Conservation (phyloP, 768 basidiomycete species). For the Suillus ampliporus region DNA sequence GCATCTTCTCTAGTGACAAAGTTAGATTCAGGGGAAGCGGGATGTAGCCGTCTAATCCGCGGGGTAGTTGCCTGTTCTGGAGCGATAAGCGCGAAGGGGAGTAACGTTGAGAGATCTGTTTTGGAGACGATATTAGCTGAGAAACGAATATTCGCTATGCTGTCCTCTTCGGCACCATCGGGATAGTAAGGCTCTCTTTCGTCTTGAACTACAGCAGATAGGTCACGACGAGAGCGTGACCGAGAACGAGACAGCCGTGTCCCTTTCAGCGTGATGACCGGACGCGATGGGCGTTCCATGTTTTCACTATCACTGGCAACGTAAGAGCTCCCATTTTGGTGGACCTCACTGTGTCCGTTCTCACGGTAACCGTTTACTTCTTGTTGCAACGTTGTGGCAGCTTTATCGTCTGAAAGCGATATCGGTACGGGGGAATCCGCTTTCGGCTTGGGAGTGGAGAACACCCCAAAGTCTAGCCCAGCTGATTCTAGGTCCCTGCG, state of each 20-base stretch:
- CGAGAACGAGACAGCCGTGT: constrained; percentile 62
- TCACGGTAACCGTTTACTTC: constrained; percentile 34
- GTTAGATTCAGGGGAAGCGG: constrained; percentile 27
- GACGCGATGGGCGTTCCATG: constrained; percentile 64
- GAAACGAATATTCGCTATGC: constrained; percentile 77
- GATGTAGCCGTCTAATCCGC: constrained; percentile 25
- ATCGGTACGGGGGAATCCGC: background rate
- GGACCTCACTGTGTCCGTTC: constrained; percentile 37
- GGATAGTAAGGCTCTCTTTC: constrained; percentile 60
- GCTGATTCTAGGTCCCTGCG: constrained; percentile 67
- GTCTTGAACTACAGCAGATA: constrained; percentile 62
- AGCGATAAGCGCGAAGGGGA: constrained; percentile 83
- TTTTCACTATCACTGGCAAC: constrained; percentile 46
- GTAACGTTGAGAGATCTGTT: constrained; percentile 57
- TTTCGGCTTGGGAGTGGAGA: constrained; percentile 50
- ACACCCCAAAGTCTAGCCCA: constrained; percentile 79
- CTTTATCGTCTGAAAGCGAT: constrained; percentile 12
- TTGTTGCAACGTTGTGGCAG: constrained; percentile 19
- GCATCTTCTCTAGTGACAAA: constrained; percentile 25
- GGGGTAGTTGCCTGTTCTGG: constrained; percentile 62
- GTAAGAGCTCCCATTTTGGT: constrained; percentile 26
- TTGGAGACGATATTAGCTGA: constrained; percentile 72
- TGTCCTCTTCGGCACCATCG: constrained; percentile 66
- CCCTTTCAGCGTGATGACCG: constrained; percentile 70
- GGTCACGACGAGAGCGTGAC: constrained; percentile 75